Evolutionary conservation across 352 stramenopile genomes (phyloP).

Genomic region (Lagenidium giganteum): DNA sequence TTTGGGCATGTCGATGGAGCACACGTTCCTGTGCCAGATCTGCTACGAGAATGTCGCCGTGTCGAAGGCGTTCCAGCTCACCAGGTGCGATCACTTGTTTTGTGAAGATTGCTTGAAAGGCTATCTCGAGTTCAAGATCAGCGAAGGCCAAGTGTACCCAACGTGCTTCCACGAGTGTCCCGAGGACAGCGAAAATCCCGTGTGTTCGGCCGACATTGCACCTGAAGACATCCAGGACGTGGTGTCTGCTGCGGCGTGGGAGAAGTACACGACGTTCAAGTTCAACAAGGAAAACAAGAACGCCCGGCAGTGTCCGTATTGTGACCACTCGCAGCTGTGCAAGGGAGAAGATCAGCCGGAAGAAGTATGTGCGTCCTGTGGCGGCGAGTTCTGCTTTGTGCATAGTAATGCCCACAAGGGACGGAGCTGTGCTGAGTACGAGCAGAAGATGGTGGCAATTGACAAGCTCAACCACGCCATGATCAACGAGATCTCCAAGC

Average conservation of each 20-base stretch:
- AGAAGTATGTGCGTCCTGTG: constrained; percentile 36
- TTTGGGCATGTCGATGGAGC: constrained; percentile 54
- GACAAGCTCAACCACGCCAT: constrained; percentile 80
- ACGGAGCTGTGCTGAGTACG: constrained; percentile 71
- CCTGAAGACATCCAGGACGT: constrained; percentile 37
- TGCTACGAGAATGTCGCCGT: constrained; percentile 60
- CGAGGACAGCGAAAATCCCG: constrained; percentile 11
- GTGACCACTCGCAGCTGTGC: constrained; percentile 54
- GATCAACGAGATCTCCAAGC: constrained; percentile 82
- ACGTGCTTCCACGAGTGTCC: constrained; percentile 52
- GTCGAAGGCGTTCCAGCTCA: constrained; percentile 27
- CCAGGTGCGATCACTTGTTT: constrained; percentile 48
- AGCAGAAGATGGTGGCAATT: constrained; percentile 72
- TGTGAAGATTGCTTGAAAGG: constrained; percentile 50
- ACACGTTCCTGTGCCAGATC: constrained; percentile 77
- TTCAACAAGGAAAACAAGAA: constrained; percentile 83
- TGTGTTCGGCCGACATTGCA: constrained; percentile 37
- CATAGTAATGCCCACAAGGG: constrained; percentile 82
- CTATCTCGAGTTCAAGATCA: constrained; percentile 73
- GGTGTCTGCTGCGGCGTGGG: constrained; percentile 43
- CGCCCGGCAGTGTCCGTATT: constrained; percentile 58
- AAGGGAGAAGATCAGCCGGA: constrained; percentile 37
- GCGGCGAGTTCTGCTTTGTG: constrained; percentile 81
- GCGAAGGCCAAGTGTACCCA: constrained; percentile 61
- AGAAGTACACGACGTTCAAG: constrained; percentile 85